Base-by-base conservation (phyloP, 179 eudicot genomes). In the Carnegiea gigantea region DNA sequence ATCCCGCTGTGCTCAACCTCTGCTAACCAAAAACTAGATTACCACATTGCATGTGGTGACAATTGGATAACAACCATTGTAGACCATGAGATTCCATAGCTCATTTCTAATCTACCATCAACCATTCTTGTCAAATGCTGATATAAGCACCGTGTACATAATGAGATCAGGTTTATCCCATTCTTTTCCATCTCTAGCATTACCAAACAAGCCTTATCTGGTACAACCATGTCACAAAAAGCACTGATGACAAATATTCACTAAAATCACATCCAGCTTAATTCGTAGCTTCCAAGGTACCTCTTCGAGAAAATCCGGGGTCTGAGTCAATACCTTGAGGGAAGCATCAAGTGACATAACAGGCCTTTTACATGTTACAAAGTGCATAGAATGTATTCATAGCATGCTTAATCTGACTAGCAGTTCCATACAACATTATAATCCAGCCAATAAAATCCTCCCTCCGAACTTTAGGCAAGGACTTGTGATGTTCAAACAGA, bases 61-160 rank as follows among this genome's bases (percentile, higher is more conserved):
- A 73, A 90, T 93, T 7, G 97, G 97, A 53, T 36, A 81, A 82
- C 94, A 92, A 18, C 96, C 93, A 81, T 85, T 93, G 65, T 48
- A 78, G 40, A 93, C 81, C 98, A 95, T 95, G 77, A 90, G 88
- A 79, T 92, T 95, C 98, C 98, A 95, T 87, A 93, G 38, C 11
- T 96, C 96, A 80, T 93, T 92, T 6, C 90, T 96, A 84, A 95
- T 86, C 85, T 83, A 89, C 33, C 88, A 85, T 24, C 81, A 85
- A 78, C 86, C 90, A 26, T 43, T 78, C 87, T 84, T 90, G 83
- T 93, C 93, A 70, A 87, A 89, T 20, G 92, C 91, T 18, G 94
- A 88, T 83, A 95, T 86, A 75, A 95, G 94, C 1, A 92, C 91
- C 5, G 92, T 95, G 77, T 91, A 93, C 1, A 96, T 90, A 79